Evolutionary conservation across 2,329 filamentous ascomycete species (phyloP).

Genomic region (Botrytis byssoidea): DNA sequence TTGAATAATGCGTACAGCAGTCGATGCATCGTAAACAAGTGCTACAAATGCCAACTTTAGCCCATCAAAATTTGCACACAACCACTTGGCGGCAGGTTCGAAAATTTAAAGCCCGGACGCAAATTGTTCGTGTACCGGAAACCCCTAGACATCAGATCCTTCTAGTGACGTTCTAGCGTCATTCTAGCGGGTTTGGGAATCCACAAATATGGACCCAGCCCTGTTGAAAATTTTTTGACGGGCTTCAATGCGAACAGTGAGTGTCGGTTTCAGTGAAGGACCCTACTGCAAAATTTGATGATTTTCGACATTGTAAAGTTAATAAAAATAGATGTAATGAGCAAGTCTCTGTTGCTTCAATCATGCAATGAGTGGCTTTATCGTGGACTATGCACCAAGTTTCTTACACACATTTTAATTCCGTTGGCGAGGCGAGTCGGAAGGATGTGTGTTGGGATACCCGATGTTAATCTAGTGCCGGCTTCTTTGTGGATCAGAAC

Average conservation of each 20-base stretch:
- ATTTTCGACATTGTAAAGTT: not conserved
- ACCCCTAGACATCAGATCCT: slow-evolving; percentile 11
- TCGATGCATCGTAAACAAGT: not conserved
- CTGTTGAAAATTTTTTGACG: not conserved
- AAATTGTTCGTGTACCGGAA: slow-evolving; percentile 5
- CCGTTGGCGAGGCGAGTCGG: not conserved
- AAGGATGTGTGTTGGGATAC: not conserved
- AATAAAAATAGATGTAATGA: not conserved
- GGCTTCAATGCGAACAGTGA: slow-evolving; percentile 10
- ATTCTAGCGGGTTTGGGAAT: not conserved
- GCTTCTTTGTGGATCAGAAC: slow-evolving; percentile 21
- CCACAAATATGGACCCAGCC: no score
- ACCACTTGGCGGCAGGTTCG: not conserved
- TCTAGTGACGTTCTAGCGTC: slow-evolving; percentile 6
- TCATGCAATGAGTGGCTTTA: no score
- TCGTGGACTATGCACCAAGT: not conserved
- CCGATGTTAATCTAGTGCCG: slow-evolving; percentile 12
- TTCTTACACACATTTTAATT: not conserved
- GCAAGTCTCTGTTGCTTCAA: no score
- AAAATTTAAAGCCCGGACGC: not conserved
- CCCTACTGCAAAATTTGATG: not conserved
- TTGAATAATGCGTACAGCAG: not conserved
- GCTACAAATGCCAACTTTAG: not conserved
- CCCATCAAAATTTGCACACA: not conserved
- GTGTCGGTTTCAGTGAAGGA: not conserved